Percentiles rank a stretch among this genome's conserved stretches.
Evolutionary conservation across 2,329 filamentous ascomycete genomes (phyloP).

Genomic region (Fonsecaea pugnacius): DNA sequence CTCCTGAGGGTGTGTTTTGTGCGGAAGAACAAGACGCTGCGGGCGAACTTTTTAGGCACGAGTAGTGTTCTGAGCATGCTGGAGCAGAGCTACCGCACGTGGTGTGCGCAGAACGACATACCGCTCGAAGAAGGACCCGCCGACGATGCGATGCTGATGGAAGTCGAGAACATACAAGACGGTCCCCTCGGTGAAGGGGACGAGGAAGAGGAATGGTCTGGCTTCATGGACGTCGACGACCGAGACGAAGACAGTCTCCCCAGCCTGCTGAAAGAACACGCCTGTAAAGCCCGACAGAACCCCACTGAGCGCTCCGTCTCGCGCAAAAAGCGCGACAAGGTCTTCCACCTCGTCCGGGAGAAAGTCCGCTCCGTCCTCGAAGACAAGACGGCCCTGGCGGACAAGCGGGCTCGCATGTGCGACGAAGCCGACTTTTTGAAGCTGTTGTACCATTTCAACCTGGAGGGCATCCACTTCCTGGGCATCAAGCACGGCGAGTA

Average conservation of each 20-base stretch:
- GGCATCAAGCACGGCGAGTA: constrained; percentile 14
- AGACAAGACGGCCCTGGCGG: constrained; percentile 75
- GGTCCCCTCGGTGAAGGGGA: constrained; percentile 40
- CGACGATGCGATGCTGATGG: constrained; percentile 44
- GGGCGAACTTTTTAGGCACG: constrained; percentile 79
- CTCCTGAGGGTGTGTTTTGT: constrained; percentile 81
- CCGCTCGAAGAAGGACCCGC: constrained; percentile 69
- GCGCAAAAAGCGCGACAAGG: constrained; percentile 76
- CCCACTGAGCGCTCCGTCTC: constrained; percentile 54
- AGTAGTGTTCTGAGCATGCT: constrained; percentile 80
- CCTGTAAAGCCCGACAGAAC: constrained; percentile 38
- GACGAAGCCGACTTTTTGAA: constrained; percentile 92
- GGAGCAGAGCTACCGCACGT: constrained; percentile 86
- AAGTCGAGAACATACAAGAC: constrained; percentile 42
- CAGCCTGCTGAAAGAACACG: constrained; percentile 76
- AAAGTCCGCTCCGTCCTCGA: constrained; percentile 87
- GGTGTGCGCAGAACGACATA: constrained; percentile 84
- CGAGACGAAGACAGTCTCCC: constrained; percentile 69
- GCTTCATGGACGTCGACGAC: constrained; percentile 56
- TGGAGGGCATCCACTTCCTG: constrained; percentile 88
- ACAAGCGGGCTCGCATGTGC: constrained; percentile 81
- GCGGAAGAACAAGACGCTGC: constrained; percentile 87
- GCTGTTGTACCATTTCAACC: constrained; percentile 81
- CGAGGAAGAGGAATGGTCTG: constrained; percentile 40
- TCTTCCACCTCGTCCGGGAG: constrained; percentile 78